Evolutionary conservation across 78 protist species (phyloP), one percentile per base, ranked within the genome.

Genomic region (Protostelium mycophagum): DNA sequence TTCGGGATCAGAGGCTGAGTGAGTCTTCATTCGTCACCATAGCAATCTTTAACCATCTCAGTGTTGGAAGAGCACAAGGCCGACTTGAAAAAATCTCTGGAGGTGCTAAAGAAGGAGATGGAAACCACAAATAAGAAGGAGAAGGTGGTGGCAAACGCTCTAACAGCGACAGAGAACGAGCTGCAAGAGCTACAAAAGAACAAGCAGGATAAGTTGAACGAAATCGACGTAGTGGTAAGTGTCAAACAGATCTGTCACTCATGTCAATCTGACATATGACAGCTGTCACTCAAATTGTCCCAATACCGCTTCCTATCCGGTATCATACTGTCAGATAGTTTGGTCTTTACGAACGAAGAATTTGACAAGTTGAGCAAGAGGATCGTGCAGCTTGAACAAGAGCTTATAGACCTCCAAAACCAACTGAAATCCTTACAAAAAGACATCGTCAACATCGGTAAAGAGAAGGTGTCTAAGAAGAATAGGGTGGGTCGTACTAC

Each of bases 131-230:
- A n/a, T 38, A 90, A 87, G 86, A 88, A 92, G 35, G 96, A 92
- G 38, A 85, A 86, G 28, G 39, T 5, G 51, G 38, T 86, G 36
- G 91, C 90, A 38, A 0, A 0, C 1, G 90, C 63, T 0, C 93
- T 95, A 10, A 0, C 35, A 1, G 87, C 36, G 0, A 36, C 84
- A 0, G 93, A 89, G 28, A 1, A 38, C 1, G 94, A 89, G 37
- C 91, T 95, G 63, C 90, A 88, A 85, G 23, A 36, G 10, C 90
- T 91, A 51, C 95, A 94, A 84, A 34, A 0, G 25, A 90, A 91
- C 63, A 94, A 94, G 87, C 94, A 91, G 86, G 38, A 84, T 16
- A 83, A 87, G 87, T 90, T 95, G 36, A 95, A 95, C 91, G 91
- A 93, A 91, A 35, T 95, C 37, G 34, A 34, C 31, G 93, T 92